These are phyloP conservation scores for Trypanosoma melophagium DNA, from an alignment of 208 protist genomes.

Conservation along the genomic window DNA sequence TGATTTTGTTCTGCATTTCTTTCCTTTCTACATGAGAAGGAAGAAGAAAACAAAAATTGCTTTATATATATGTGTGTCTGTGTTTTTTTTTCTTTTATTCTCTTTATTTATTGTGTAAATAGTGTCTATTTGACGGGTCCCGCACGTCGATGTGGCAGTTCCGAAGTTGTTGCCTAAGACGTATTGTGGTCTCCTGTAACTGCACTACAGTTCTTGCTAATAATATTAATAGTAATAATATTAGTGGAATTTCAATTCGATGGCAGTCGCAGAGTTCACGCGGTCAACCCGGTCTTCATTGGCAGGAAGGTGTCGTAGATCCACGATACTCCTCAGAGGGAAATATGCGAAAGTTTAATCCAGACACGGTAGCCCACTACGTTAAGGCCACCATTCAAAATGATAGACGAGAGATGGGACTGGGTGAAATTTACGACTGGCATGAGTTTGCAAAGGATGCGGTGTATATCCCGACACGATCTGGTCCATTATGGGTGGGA, in stretches of 20 bases:
- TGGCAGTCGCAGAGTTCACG: constrained; percentile 71
- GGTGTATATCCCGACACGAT: constrained; percentile 82
- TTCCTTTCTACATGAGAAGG: too few species aligned
- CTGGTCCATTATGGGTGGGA: constrained; percentile 84
- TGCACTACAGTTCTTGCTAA: neutral
- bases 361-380: constrained; percentile 86
- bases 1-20: neutral
- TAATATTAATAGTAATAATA: neutral
- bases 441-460: constrained; percentile 88
- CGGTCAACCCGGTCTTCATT: constrained; percentile 40
- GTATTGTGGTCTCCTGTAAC: neutral
- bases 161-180: neutral
- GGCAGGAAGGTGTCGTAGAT: constrained; percentile 73
- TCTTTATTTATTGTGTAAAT: constrained; percentile 1
- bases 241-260: constrained; percentile 17
- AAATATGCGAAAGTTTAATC: constrained; percentile 77
- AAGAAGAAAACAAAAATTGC: too few species aligned
- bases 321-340: constrained; percentile 64
- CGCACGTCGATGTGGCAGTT: too few species aligned
- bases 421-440: constrained; percentile 84
- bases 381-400: constrained; percentile 90
- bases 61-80: neutral
- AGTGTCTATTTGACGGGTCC: too few species aligned
- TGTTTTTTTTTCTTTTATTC: constrained; percentile 18
- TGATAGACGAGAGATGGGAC: constrained; percentile 82